Evolutionary conservation across 208 protist species (phyloP).

Genomic region (Acanthamoeba quina): DNA sequence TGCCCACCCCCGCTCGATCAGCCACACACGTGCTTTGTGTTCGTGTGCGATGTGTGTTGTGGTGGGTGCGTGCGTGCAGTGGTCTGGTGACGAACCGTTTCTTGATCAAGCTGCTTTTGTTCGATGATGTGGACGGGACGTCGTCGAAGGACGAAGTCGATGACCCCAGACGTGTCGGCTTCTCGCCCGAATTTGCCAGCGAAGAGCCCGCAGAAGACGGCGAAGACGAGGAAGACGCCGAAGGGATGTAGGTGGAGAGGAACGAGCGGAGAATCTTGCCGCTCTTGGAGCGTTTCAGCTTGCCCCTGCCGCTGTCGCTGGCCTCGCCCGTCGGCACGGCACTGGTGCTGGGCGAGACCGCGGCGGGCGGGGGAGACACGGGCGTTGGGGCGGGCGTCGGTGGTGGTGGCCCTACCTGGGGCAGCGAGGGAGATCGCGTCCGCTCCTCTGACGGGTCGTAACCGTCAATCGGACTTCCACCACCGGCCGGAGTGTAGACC

Average conservation of each 20-base stretch:
- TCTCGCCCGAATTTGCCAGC: background rate
- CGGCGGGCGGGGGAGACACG: background rate
- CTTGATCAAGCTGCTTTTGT: background rate
- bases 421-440: background rate
- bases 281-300: slow-evolving; percentile 20
- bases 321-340: background rate
- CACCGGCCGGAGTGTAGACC: background rate
- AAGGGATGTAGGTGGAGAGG: slow-evolving; percentile 13
- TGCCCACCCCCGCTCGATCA: background rate
- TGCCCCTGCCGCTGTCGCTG: background rate
- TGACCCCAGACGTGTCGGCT: background rate
- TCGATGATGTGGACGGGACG: background rate
- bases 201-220: background rate
- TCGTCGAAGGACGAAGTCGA: background rate
- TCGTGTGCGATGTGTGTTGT: no score
- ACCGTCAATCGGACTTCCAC: background rate
- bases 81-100: background rate
- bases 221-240: background rate
- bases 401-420: background rate
- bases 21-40: background rate
- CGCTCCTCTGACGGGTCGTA: background rate
- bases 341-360: background rate
- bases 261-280: background rate
- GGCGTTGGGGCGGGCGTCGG: background rate
- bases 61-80: no score